Evolutionary conservation across 805 yeast species (phyloP).

Genomic region (Saccharomycopsis fermentans): DNA sequence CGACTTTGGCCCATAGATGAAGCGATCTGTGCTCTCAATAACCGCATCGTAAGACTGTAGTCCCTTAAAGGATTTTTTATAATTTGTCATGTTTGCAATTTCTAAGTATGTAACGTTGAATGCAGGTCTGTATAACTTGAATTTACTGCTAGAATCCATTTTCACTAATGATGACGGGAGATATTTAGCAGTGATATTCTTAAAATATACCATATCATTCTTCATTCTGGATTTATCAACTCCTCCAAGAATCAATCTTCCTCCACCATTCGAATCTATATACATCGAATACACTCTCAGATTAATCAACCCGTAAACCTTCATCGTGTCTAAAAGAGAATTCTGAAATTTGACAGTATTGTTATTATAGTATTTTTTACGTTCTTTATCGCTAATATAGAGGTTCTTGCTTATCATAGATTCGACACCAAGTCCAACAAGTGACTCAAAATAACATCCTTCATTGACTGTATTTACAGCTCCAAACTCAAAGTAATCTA

Average conservation of each 20-base stretch:
- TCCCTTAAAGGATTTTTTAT: neutral
- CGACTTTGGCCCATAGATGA: slow-evolving; percentile 12
- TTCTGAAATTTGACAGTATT: neutral
- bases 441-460: slow-evolving; percentile 6
- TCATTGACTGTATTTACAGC: slow-evolving; percentile 7
- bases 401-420: slow-evolving; percentile 1
- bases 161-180: slow-evolving; percentile 9
- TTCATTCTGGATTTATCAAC: slow-evolving; percentile 8
- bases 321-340: slow-evolving; percentile 9
- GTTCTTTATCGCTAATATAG: slow-evolving; percentile 4
- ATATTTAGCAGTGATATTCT: slow-evolving; percentile 3
- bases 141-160: slow-evolving; percentile 2
- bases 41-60: slow-evolving; percentile 7
- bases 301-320: slow-evolving; percentile 4
- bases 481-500: slow-evolving; percentile 12
- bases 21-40: slow-evolving; percentile 14
- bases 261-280: slow-evolving; percentile 7
- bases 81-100: slow-evolving; percentile 3
- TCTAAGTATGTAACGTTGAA: slow-evolving; percentile 7
- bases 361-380: slow-evolving; percentile 1
- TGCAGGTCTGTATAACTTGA: slow-evolving; percentile 7
- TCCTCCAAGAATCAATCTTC: slow-evolving; percentile 12
- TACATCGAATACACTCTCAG: slow-evolving; percentile 14
- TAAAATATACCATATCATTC: slow-evolving; percentile 7
- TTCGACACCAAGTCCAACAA: slow-evolving; percentile 12